Evolutionary conservation across 495 filamentous ascomycete genomes (phyloP).

Genomic region (Corynascus novoguineensis): DNA sequence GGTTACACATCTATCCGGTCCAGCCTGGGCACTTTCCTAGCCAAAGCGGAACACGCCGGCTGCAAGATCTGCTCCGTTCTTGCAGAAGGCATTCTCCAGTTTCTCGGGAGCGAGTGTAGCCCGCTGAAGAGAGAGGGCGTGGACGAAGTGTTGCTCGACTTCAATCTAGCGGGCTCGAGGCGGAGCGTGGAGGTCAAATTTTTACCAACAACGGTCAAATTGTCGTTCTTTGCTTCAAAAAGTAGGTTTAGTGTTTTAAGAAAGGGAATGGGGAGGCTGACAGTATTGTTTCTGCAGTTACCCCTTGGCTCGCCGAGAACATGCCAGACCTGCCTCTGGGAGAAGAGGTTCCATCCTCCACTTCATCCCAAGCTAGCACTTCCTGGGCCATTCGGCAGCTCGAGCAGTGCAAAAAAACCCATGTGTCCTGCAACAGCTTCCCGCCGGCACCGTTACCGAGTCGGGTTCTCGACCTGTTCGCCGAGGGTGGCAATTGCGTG

Average conservation of each 20-base stretch:
- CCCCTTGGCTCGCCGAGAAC: not conserved
- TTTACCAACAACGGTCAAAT: not conserved
- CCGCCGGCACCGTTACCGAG: not conserved
- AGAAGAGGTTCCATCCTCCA: not conserved
- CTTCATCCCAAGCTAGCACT: slow-evolving; percentile 3
- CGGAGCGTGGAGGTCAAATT: slow-evolving; percentile 4
- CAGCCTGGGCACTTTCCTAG: not conserved
- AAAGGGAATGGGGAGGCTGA: not conserved
- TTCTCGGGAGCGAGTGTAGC: not conserved
- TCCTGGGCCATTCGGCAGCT: slow-evolving; percentile 6
- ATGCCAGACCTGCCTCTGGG: not conserved
- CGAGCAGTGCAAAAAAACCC: not conserved
- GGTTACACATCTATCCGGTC: not conserved
- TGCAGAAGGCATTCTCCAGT: slow-evolving; percentile 1
- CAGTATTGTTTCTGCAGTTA: not conserved
- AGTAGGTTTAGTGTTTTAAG: not conserved
- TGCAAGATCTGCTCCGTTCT: not conserved
- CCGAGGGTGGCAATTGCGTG: not conserved
- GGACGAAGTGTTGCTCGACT: slow-evolving; percentile 3
- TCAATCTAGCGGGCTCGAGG: slow-evolving; percentile 2
- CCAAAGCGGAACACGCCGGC: not conserved
- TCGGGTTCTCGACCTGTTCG: not conserved
- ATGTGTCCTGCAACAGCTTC: not conserved
- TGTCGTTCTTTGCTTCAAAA: slow-evolving; percentile 7
- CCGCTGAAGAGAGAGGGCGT: not conserved